Evolutionary conservation across 495 filamentous ascomycete genomes (phyloP), one percentile per base, ranked within the genome.

Genomic region (Aspergillus diversus): DNA sequence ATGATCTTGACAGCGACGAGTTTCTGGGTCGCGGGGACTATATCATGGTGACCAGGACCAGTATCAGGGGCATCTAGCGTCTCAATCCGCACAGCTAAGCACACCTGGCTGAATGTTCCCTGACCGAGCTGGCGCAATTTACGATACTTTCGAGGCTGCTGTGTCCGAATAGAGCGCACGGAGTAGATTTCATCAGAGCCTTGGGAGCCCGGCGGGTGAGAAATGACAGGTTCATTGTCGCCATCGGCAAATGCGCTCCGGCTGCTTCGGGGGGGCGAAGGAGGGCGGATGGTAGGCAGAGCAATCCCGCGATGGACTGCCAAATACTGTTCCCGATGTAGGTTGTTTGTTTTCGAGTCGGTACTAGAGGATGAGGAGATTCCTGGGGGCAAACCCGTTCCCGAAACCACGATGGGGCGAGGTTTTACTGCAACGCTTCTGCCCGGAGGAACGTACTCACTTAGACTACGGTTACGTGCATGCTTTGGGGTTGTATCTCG

Each of bases 1-100:
- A 96, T 92, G 59, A 99, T 87, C 75, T 99, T 99, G 67, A 99
- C 88, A 12, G 95, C 95, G 11, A 98, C 96, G 27, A 98, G 77
- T 66, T 87, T 88, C 70, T 87, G 88, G 8, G 83, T 77, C 71
- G 79, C 63, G 69, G 77, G 59, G 71, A 76, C 63, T 82, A 83
- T 54, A 78, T 82, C 55, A 75, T 79, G 43, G 75, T 76, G 17
- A 72, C 71, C 27, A 64, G 67, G n/a, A 60, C 65, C 4, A 71
- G 69, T 33, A 57, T 74, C 46, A 33, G 54, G 52, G 31, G n/a
- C 42, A 3, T 68, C 66, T 11, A 73, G 70, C 46, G 61, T 69
- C 64, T 69, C 81, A 70, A 78, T 85, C 71, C 83, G 82, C 5
- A 91, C 96, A 5, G 93, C 94, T 9, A 99, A 81, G 71, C 93